Evolutionary conservation across 306 rosid species (phyloP).

Genomic region (Prunus mira): DNA sequence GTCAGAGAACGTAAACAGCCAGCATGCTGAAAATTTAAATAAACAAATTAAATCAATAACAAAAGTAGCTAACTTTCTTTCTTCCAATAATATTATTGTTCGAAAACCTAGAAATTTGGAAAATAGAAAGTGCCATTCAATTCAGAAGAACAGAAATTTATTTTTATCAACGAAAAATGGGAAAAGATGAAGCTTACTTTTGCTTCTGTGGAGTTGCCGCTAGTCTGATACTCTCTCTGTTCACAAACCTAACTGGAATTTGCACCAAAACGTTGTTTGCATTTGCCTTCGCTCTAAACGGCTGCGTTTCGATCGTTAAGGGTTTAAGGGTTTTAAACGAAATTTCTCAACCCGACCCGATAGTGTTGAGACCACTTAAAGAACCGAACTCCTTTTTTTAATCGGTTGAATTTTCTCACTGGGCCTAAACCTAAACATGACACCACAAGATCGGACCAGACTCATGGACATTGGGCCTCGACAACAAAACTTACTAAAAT

Average conservation of each 20-base stretch:
- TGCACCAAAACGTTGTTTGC: neutral
- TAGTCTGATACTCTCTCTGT: neutral
- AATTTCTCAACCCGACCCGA: neutral
- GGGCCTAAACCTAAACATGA: neutral
- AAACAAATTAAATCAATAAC: neutral
- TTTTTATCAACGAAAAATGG: neutral
- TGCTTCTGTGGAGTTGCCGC: neutral
- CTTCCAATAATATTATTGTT: too few species aligned
- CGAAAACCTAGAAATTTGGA: neutral
- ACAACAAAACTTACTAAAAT: too few species aligned
- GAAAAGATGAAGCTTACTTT: neutral
- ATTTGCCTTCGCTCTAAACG: neutral
- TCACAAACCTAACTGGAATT: neutral
- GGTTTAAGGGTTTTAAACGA: conserved; percentile 2
- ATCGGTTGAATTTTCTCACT: neutral
- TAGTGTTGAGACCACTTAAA: neutral
- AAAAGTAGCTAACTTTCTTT: neutral
- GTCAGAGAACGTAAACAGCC: neutral
- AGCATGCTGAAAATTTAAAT: neutral
- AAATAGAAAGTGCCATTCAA: neutral
- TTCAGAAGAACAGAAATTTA: neutral
- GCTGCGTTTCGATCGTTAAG: neutral
- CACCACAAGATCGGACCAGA: neutral
- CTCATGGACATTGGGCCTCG: neutral
- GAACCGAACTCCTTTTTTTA: neutral